A percentile compares a stretch with the other conserved stretches of the same genome.
phyloP scores from a whole-genome alignment of 495 filamentous ascomycete genomes.

The Penicillium mononematosum region DNA sequence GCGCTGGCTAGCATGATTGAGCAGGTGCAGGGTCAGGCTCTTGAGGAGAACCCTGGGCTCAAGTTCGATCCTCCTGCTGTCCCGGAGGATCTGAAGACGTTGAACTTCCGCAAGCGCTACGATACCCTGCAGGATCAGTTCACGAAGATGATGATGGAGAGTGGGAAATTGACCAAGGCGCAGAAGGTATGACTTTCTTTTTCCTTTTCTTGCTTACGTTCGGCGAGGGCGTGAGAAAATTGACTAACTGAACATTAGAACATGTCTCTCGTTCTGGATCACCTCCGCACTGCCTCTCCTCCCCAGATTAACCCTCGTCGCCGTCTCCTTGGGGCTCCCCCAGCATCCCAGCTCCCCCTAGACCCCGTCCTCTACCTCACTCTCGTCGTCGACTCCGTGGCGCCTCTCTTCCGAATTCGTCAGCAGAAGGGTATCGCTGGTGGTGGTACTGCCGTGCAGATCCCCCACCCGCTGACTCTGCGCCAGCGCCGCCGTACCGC shows the following conservation, averaged over 20 bases:
- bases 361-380: constrained; percentile 78
- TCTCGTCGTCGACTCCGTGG: constrained; percentile 93
- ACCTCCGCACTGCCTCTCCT: constrained; percentile 79
- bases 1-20: constrained; percentile 42
- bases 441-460: constrained; percentile 78
- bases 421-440: constrained; percentile 74
- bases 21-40: constrained; percentile 34
- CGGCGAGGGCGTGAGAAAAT: neutral
- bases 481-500: constrained; percentile 75
- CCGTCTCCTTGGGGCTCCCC: constrained; percentile 71
- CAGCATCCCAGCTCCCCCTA: constrained; percentile 69
- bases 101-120: constrained; percentile 73
- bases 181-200: constrained; percentile 63
- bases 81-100: constrained; percentile 48
- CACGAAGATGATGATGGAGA: constrained; percentile 83
- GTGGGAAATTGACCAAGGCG: constrained; percentile 80
- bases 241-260: constrained; percentile 53
- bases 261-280: constrained; percentile 79
- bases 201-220: neutral
- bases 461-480: constrained; percentile 72
- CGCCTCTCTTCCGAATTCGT: constrained; percentile 78
- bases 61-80: constrained; percentile 75
- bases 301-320: constrained; percentile 65
- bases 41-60: constrained; percentile 50
- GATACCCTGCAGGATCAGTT: constrained; percentile 79